A percentile compares a stretch with the other conserved stretches of the same genome.
phyloP scores from a whole-genome alignment of 2,329 filamentous ascomycete genomes.

The Trichoderma koningii region DNA sequence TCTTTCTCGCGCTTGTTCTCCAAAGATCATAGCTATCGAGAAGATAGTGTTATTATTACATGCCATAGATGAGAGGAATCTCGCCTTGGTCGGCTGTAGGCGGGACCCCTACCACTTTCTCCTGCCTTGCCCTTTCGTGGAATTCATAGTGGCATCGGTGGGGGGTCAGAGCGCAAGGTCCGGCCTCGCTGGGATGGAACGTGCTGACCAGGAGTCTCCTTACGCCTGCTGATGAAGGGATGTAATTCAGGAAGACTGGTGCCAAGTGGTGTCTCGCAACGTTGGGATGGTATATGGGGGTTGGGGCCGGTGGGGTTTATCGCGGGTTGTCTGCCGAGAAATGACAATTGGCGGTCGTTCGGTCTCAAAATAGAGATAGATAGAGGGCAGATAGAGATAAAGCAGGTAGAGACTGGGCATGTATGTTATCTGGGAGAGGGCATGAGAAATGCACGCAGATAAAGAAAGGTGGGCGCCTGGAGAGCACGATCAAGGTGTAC shows the following conservation, averaged over 20 bases:
- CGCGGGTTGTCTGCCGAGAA: not conserved
- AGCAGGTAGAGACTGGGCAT: too few relatives aligned
- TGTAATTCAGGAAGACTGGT: not conserved
- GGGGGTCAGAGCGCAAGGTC: not conserved
- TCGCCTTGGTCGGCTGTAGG: slow-evolving; percentile 10
- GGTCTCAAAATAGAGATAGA: not conserved
- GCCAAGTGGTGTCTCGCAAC: slow-evolving; percentile 19
- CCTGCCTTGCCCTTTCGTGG: too few relatives aligned
- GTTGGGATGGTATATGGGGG: slow-evolving; percentile 27
- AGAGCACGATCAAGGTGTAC: not conserved
- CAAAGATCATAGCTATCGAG: not conserved
- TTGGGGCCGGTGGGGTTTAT: slow-evolving; percentile 19
- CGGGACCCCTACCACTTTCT: not conserved
- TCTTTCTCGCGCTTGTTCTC: not conserved
- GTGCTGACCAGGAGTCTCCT: slow-evolving; percentile 11
- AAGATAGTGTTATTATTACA: not conserved
- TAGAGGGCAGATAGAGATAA: too few relatives aligned
- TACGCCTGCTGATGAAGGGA: slow-evolving; percentile 5
- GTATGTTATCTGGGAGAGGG: not conserved
- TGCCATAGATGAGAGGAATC: not conserved
- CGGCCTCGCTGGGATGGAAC: slow-evolving; percentile 20
- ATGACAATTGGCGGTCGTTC: too few relatives aligned
- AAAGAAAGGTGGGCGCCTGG: slow-evolving; percentile 12
- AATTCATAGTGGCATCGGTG: slow-evolving; percentile 7
- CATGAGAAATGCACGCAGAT: slow-evolving; percentile 1